phyloP scores from a whole-genome alignment of 306 rosid species.

The Vigna hirtella region DNA sequence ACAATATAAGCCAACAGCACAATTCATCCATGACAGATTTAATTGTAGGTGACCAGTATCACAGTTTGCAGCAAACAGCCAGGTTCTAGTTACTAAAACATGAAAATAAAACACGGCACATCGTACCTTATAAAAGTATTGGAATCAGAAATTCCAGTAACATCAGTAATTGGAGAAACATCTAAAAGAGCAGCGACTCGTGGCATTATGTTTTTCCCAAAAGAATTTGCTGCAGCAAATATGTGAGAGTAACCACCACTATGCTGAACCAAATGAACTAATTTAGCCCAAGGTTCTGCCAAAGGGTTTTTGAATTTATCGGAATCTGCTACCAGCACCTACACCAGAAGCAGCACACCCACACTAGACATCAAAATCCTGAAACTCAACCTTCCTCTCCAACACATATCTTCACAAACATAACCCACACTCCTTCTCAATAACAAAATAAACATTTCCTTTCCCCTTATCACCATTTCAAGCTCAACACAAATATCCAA shows the following conservation, averaged over 20 bases:
- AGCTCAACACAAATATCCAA: constrained; percentile 22
- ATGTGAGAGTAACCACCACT: constrained; percentile 78
- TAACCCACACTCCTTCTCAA: constrained; percentile 1
- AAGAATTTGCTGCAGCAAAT: constrained; percentile 77
- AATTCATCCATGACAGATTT: background rate
- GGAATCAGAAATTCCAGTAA: constrained; percentile 67
- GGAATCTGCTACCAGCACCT: constrained; percentile 93
- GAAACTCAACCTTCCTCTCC: constrained; percentile 30
- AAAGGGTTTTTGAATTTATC: constrained; percentile 66
- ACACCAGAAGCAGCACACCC: constrained; percentile 41
- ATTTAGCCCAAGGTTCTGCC: constrained; percentile 91
- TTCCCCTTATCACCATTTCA: constrained; percentile 17
- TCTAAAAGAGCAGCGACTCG: constrained; percentile 86
- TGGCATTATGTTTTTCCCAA: constrained; percentile 86
- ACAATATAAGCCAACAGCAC: constrained; percentile 2
- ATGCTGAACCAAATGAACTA: constrained; percentile 79
- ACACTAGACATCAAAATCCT: constrained; percentile 36
- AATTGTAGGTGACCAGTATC: background rate
- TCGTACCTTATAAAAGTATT: constrained; percentile 75
- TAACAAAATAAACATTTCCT: constrained; percentile 1
- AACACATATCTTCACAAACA: background rate
- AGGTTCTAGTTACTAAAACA: constrained; percentile 5
- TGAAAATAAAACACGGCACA: background rate
- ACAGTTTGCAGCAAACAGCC: background rate
- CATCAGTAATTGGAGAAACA: constrained; percentile 88